Evolutionary conservation across 2,329 filamentous ascomycete genomes (phyloP).

Genomic region (Aureobasidium leucospermi): DNA sequence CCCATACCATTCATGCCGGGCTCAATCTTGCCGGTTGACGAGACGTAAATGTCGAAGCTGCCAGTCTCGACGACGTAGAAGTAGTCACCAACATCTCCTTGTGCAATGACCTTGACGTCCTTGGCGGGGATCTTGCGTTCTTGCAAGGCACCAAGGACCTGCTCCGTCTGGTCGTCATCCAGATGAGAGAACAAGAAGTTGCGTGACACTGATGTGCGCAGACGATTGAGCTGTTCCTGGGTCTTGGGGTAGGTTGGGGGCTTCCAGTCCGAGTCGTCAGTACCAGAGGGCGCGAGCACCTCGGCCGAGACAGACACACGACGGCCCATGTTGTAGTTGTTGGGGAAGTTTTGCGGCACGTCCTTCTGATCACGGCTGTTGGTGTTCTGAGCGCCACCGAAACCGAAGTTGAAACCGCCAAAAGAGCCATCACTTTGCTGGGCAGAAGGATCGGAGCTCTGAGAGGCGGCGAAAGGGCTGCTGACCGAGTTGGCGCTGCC

Average conservation of each 20-base stretch:
- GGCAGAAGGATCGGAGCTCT: conserved; percentile 7
- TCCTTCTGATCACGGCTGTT: conserved; percentile 35
- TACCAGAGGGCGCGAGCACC: conserved; percentile 80
- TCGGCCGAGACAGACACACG: conserved; percentile 96
- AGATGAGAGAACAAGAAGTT: conserved; percentile 95
- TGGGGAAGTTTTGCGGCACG: conserved; percentile 64
- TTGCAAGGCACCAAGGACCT: conserved; percentile 82
- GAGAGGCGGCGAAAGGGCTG: conserved; percentile 22
- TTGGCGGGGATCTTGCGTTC: conserved; percentile 95
- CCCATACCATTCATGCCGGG: conserved; percentile 77
- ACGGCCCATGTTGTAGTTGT: conserved; percentile 87
- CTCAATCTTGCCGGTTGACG: conserved; percentile 67
- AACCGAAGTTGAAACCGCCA: conserved; percentile 29
- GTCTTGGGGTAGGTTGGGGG: conserved; percentile 82
- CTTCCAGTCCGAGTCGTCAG: conserved; percentile 82
- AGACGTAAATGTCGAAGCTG: conserved; percentile 84
- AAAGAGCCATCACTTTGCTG: conserved; percentile 21
- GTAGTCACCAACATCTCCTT: conserved; percentile 93
- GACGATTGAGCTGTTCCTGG: conserved; percentile 67
- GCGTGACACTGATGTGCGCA: conserved; percentile 72
- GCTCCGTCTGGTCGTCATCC: conserved; percentile 83
- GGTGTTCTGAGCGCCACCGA: conserved; percentile 24
- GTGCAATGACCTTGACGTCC: conserved; percentile 82
- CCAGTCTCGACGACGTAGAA: conserved; percentile 97
- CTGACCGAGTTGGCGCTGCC: conserved; percentile 20